Base-by-base conservation (phyloP, 176 grass and related monocot species). In the Dactylis glomerata region DNA sequence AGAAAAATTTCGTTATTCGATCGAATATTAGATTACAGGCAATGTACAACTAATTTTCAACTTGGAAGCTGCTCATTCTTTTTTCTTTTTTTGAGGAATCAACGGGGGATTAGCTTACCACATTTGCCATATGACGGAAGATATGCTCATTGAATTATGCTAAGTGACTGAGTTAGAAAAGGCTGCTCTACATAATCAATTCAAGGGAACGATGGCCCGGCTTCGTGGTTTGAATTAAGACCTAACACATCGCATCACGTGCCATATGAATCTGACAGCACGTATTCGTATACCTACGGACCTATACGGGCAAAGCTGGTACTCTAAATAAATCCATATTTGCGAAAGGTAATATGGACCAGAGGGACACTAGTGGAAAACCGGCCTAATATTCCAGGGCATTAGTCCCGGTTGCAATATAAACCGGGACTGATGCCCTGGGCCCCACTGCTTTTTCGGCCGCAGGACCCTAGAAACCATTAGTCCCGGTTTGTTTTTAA, bases 231-330 rank as follows among this genome's bases (percentile, higher is more conserved):
- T 81, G 54, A 73, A 73, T 78, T 78, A 78, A 69, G 54, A 90
- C 83, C 79, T 56, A 78, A 61, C 64, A 46, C 64, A 82, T 86
- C 83, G 28, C 45, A 26, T 90, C 79, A 55, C 73, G 42, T 65
- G 73, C 55, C 34, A 90, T 86, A 64, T 78, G 83, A 82, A 86
- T 34, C 36, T 83, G 83, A 78, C 64, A 86, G 38, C 83, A 83
- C 72, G 68, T 72, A 46, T 16, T 73, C 51, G 20, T 52, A 68
- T 45, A 64, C 70, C 32, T 63, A 32, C 70, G 62, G 85, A 77
- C 76, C 40, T 24, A 45, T 20, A 44, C 42, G 15, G 12, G 4
- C 23, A 59, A 4, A 59, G 24, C 28, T 5, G 3, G 56, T 59
- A 61, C 24, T 61, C 14, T 5, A 37, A 9, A 41, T 0, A 5